Conservation (phyloP, 441 rosid species). For the Gossypium schwendimanii region DNA sequence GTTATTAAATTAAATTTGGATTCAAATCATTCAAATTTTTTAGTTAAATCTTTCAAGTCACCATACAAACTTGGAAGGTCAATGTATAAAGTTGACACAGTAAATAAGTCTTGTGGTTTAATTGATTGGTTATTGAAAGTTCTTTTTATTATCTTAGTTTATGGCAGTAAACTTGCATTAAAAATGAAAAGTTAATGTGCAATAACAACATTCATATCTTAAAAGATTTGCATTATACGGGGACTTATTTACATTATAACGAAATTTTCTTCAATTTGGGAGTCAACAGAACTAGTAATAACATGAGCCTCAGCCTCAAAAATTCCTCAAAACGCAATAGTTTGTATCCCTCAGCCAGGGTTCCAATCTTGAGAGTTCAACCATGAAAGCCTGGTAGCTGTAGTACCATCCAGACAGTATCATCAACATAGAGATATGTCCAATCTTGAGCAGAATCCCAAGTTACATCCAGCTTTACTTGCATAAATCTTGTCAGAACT, state of each 20-base stretch:
- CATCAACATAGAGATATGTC: neutral
- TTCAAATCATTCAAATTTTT: too few relatives aligned
- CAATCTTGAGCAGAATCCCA: neutral
- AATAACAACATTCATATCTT: neutral
- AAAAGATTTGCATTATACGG: neutral
- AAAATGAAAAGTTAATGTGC: neutral
- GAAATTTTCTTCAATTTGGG: neutral
- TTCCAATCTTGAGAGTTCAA: constrained; percentile 3
- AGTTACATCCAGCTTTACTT: neutral
- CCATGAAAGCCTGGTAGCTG: neutral
- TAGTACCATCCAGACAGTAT: neutral
- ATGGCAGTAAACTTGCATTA: neutral
- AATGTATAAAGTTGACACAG: too few relatives aligned
- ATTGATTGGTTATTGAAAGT: neutral
- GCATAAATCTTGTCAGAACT: constrained; percentile 4
- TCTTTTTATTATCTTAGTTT: neutral
- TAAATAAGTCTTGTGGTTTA: neutral
- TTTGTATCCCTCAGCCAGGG: neutral
- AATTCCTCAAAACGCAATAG: neutral
- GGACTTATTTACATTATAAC: neutral
- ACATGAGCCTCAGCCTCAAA: neutral
- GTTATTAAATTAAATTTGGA: too few relatives aligned
- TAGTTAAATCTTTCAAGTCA: too few relatives aligned
- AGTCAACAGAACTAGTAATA: neutral
- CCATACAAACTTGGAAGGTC: too few relatives aligned